Evolutionary conservation across 306 rosid genomes (phyloP), one percentile per base, ranked within the genome.

Genomic region (Argentina anserina): DNA sequence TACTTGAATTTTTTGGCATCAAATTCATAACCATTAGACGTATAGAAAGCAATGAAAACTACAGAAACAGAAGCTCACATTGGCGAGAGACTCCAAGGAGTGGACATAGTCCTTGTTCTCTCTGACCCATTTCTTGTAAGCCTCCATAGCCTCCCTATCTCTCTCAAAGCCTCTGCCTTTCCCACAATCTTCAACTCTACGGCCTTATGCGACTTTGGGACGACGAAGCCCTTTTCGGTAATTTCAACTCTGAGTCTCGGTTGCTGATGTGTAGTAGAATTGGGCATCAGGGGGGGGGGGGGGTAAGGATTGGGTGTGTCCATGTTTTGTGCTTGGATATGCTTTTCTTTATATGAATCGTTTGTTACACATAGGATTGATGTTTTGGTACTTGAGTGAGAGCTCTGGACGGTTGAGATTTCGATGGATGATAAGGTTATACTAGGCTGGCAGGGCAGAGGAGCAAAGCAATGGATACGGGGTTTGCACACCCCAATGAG

Each of bases 71-170:
- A 17, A 61, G 66, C 96, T 94, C 79, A 94, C 97, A 81, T 90
- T 94, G 73, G 99, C 96, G 72, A 91, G 78, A 73, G 97, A 88
- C 78, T 91, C 99, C 78, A 94, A 65, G 36, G 96, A 87, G 80
- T 90, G 90, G 42, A 94, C 96, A 75, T 81, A 91, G 58, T 88
- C 91, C 84, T 82, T 91, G 86, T 94, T 94, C 83, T 79, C 85
- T 85, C 99, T 80, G 21, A 91, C 96, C 95, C 95, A 94, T 77
- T 82, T 84, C 86, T 88, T 91, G 67, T 91, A 94, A 77, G 90
- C 84, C 46, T 90, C 99, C 99, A 94, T 91, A 72, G 77, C 81
- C 80, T 80, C 76, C 49, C 73, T 56, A 37, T 33, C 67, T 80
- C 81, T 12, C 42, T 47, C 72, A 74, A 47, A 68, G 43, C 28